phyloP scores from a whole-genome alignment of 768 basidiomycete species.

The Boletales sp. region DNA sequence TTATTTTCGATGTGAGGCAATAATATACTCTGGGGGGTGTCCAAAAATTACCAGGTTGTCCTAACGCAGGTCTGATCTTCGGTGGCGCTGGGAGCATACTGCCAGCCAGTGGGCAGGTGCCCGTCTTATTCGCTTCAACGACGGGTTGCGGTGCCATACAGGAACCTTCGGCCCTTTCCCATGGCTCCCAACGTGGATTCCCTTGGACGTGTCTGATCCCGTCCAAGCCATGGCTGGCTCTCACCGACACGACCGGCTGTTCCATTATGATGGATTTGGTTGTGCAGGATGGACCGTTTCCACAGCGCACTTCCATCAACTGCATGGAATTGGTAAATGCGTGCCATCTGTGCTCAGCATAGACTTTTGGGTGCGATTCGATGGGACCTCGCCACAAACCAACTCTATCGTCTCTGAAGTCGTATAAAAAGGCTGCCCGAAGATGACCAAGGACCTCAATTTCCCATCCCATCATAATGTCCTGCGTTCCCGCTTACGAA shows the following conservation, averaged over 20 bases:
- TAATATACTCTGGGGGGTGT: no score
- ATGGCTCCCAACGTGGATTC: not conserved
- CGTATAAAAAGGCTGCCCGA: conserved; percentile 2
- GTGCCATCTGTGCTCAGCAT: not conserved
- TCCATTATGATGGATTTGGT: not conserved
- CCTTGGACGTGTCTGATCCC: no score
- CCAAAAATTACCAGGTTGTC: no score
- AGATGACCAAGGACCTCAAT: not conserved
- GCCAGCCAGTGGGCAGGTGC: not conserved
- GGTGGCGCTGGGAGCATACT: no score
- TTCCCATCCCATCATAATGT: conserved; percentile 16
- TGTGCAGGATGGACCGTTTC: not conserved
- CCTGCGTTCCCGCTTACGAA: not conserved
- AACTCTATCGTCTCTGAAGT: no score
- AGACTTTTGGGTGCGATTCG: not conserved
- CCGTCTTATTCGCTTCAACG: not conserved
- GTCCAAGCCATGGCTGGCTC: not conserved
- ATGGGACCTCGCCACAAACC: not conserved
- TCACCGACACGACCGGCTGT: not conserved
- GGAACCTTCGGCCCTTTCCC: not conserved
- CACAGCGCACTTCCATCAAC: not conserved
- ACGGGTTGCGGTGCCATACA: not conserved
- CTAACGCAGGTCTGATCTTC: no score
- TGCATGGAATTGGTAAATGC: not conserved
- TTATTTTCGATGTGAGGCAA: no score